phyloP scores from a whole-genome alignment of 495 filamentous ascomycete genomes.

The Annulohypoxylon bovei region DNA sequence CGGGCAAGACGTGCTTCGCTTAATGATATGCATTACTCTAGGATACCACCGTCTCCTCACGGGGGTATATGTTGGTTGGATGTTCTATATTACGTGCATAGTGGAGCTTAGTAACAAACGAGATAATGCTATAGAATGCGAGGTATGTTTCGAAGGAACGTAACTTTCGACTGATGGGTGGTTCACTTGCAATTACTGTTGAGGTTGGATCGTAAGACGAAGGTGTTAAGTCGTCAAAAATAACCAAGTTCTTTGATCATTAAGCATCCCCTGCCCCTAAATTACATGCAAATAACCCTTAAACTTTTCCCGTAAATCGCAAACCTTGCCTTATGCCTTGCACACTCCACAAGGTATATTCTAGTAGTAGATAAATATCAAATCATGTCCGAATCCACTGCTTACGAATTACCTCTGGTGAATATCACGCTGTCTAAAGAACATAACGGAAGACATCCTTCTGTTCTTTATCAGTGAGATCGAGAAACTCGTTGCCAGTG shows the following conservation, averaged over 20 bases:
- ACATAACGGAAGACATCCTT: conserved; percentile 57
- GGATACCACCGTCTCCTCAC: neutral
- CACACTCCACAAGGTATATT: neutral
- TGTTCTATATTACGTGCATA: neutral
- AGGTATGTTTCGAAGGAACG: neutral
- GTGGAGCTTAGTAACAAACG: neutral
- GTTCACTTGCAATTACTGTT: neutral
- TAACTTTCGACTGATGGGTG: neutral
- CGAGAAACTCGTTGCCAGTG: conserved; percentile 44
- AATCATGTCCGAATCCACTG: neutral
- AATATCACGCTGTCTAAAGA: neutral
- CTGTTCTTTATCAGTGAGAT: conserved; percentile 61
- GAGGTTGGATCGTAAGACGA: neutral
- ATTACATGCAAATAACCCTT: neutral
- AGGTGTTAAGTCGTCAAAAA: neutral
- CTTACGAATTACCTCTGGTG: neutral
- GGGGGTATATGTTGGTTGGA: neutral
- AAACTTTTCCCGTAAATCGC: neutral
- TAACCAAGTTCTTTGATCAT: neutral
- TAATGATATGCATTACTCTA: neutral
- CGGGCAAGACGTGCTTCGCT: neutral
- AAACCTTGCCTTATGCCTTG: neutral
- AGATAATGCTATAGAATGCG: too few relatives aligned
- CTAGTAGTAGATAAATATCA: too few relatives aligned
- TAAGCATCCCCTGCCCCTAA: neutral